Evolutionary conservation across 208 protist genomes (phyloP), one percentile per base, ranked within the genome.

Genomic region (Wallacemonas sp.): DNA sequence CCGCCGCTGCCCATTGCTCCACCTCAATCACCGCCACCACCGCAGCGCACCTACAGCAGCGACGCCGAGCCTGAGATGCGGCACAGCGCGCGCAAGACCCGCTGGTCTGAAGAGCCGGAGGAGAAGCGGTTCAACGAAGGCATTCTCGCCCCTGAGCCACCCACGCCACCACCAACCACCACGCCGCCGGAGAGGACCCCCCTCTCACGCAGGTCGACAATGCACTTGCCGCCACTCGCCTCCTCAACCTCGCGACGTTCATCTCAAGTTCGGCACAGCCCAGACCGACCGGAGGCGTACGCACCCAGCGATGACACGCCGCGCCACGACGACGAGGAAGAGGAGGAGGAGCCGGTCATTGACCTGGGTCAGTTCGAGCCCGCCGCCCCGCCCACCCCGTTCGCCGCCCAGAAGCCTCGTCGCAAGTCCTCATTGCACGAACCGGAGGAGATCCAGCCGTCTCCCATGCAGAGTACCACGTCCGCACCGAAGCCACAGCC

Each of bases 61-160:
- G n/a, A n/a, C 17, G 26, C 6, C 9, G 21, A 54, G 15, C 30
- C 19, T 8, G 51, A 58, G 28, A 33, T 24, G 51, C 51, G 51
- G n/a, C 51, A 58, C 51, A 58, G 30, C 17, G n/a, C 26, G 8
- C 51, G 51, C 51, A 58, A 58, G 51, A 42, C 51, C 1, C 24
- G 31, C 30, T 58, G 51, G 51, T 58, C 51, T 8, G 51, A 58
- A 31, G 51, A 58, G 51, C 12, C 51, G 51, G 51, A 58, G 30
- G 51, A 58, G 51, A 34, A 22, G 51, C 51, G 51, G 4, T 58
- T 58, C 51, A 58, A 58, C 51, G 51, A 58, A 31, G 51, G 51
- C 19, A 31, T 55, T 19, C 24, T 27, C 24, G 33, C 21, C 24
- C 47, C 47, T 9, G 12, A 55, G 12, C 24, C 4, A n/a, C 47